These are phyloP conservation scores for Tetrapisispora fleetii DNA, from an alignment of 805 yeast species.

Conservation along the genomic window DNA sequence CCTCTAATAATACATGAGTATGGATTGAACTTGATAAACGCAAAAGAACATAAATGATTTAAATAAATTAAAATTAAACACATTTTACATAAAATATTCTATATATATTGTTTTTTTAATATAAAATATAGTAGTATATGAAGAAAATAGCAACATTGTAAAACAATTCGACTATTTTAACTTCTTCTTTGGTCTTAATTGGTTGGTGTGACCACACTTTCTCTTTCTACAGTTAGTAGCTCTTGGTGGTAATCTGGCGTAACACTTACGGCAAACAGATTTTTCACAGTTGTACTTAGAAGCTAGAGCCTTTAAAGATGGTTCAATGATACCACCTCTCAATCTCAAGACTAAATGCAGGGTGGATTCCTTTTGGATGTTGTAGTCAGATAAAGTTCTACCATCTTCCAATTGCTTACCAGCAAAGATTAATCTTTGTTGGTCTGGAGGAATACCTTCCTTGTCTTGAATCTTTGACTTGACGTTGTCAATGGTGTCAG, in stretches of 20 bases:
- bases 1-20: no score
- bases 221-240: conserved; percentile 99
- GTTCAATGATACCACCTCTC: conserved; percentile 99
- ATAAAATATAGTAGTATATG: conserved; percentile 2
- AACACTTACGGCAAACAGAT: conserved; percentile 98
- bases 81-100: conserved; percentile 1
- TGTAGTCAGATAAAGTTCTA: conserved; percentile 97
- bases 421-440: conserved; percentile 98
- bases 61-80: conserved; percentile 2
- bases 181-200: conserved; percentile 99
- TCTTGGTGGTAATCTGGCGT: conserved; percentile 99
- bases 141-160: conserved; percentile 1
- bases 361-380: conserved; percentile 99
- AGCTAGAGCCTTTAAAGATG: conserved; percentile 98
- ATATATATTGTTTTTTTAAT: conserved; percentile 2
- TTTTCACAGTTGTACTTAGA: conserved; percentile 99
- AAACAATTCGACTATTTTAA: conserved; percentile 60
- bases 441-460: conserved; percentile 99
- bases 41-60: not conserved
- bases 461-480: conserved; percentile 98
- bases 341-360: conserved; percentile 91
- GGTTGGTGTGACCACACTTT: conserved; percentile 99
- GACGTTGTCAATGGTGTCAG: conserved; percentile 98
- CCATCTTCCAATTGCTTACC: conserved; percentile 99
- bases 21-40: not conserved